Conservation (phyloP, 805 yeast species). For the Metschnikowia reukaufii region DNA sequence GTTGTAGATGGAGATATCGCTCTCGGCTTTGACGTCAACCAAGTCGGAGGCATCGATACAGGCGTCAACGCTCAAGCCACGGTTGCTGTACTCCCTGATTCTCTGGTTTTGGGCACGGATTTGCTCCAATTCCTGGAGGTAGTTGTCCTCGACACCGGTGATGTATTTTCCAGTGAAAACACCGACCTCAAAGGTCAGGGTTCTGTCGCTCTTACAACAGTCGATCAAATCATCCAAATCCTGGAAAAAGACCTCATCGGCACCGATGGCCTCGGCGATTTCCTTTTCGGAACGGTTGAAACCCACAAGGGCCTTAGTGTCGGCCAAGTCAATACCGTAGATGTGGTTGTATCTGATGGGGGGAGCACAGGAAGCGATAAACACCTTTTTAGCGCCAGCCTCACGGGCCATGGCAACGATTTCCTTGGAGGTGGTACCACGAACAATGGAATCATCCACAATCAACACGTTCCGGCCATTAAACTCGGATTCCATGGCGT, state of each 20-base stretch:
- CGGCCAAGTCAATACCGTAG: slow-evolving; percentile 97
- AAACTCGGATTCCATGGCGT: slow-evolving; percentile 95
- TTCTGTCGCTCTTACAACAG: slow-evolving; percentile 60
- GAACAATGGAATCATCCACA: slow-evolving; percentile 95
- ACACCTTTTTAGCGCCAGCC: slow-evolving; percentile 95
- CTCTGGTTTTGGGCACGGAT: slow-evolving; percentile 77
- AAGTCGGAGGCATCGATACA: slow-evolving; percentile 44
- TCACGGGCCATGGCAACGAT: slow-evolving; percentile 98
- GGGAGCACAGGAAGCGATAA: slow-evolving; percentile 96
- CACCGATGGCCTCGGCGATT: slow-evolving; percentile 77
- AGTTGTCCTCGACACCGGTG: slow-evolving; percentile 88
- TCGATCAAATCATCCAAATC: slow-evolving; percentile 76
- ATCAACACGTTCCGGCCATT: slow-evolving; percentile 78
- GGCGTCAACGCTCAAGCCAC: slow-evolving; percentile 44
- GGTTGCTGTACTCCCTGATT: slow-evolving; percentile 37
- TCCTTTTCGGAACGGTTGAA: slow-evolving; percentile 72
- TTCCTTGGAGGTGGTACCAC: slow-evolving; percentile 97
- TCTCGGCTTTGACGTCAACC: slow-evolving; percentile 77
- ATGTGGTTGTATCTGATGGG: slow-evolving; percentile 96
- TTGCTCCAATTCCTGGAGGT: slow-evolving; percentile 76
- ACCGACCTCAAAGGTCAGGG: slow-evolving; percentile 85
- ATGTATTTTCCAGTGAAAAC: slow-evolving; percentile 93
- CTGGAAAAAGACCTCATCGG: slow-evolving; percentile 90
- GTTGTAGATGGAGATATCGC: slow-evolving; percentile 57
- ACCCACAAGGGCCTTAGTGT: slow-evolving; percentile 90